Conservation (phyloP, 2,329 filamentous ascomycete species). For the Claviceps sp. region DNA sequence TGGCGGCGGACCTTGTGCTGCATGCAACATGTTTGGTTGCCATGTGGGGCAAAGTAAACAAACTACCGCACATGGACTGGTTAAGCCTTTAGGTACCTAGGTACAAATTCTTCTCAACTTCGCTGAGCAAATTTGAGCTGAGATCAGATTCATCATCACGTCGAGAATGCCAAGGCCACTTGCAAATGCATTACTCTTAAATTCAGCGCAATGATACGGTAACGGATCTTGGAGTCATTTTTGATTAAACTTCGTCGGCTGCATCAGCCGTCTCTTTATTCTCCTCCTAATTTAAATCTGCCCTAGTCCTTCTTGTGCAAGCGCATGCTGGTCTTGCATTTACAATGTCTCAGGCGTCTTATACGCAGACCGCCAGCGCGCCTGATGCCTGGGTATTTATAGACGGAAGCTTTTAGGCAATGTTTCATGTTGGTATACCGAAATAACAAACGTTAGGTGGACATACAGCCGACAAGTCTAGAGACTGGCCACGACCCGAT, state of each 20-base stretch:
- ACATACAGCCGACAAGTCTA: background rate
- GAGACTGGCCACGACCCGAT: background rate
- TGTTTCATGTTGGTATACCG: background rate
- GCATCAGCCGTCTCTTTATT: background rate
- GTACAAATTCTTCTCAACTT: background rate
- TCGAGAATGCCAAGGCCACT: background rate
- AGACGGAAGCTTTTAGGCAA: background rate
- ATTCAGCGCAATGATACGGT: too few relatives aligned
- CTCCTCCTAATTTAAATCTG: too few relatives aligned
- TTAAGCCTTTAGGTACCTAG: too few relatives aligned
- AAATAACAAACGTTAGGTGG: background rate
- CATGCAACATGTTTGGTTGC: constrained; percentile 15
- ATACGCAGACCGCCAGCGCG: background rate
- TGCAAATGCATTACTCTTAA: background rate
- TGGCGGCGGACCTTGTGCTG: background rate
- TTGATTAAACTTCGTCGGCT: background rate
- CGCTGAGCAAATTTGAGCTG: constrained; percentile 12
- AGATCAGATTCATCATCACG: background rate
- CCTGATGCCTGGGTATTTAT: background rate
- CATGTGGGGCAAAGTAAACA: constrained; percentile 27
- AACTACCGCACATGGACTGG: constrained; percentile 6
- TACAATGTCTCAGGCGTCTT: too few relatives aligned
- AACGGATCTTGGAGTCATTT: background rate
- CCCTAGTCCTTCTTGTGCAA: too few relatives aligned
- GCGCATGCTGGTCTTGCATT: background rate